These are phyloP conservation scores for Incumbomyces lentus DNA, from an alignment of 2,329 filamentous ascomycete genomes.

Conservation along the genomic window DNA sequence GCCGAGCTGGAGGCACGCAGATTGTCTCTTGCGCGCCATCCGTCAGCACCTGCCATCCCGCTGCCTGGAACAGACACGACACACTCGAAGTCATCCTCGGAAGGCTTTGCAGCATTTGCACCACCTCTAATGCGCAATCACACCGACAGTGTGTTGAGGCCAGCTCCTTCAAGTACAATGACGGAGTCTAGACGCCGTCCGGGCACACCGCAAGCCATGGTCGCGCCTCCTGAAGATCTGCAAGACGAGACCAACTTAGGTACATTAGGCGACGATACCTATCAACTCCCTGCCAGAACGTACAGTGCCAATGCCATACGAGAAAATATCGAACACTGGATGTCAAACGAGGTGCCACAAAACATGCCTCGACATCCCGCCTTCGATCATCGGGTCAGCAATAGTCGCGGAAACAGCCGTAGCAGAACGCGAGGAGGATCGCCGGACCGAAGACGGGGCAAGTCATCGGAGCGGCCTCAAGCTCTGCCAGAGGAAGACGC, in stretches of 20 bases:
- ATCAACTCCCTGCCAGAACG: conserved; percentile 24
- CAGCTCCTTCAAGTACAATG: conserved; percentile 24
- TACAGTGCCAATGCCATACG: conserved; percentile 23
- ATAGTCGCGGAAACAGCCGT: conserved; percentile 33
- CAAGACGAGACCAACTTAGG: conserved; percentile 42
- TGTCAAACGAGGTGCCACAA: conserved; percentile 7
- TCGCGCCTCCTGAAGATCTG: conserved; percentile 40
- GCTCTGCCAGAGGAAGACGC: conserved; percentile 7
- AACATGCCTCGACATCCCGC: conserved; percentile 20
- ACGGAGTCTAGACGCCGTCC: conserved; percentile 62
- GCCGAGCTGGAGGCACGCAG: conserved; percentile 81
- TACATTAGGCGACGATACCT: conserved; percentile 28
- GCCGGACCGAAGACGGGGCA: conserved; percentile 14
- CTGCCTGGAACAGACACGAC: conserved; percentile 50
- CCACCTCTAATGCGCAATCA: conserved; percentile 28
- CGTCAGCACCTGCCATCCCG: conserved; percentile 69
- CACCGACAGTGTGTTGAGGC: conserved; percentile 21
- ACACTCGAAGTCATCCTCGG: conserved; percentile 30
- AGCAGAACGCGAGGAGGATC: conserved; percentile 44
- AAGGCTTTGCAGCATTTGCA: conserved; percentile 9
- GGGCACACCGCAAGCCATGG: conserved; percentile 83
- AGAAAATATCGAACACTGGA: conserved; percentile 30
- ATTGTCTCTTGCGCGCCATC: conserved; percentile 68
- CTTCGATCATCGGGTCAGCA: conserved; percentile 20
- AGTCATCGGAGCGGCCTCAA: conserved; percentile 1